Percentiles rank a stretch among this genome's conserved stretches.
phyloP scores from a whole-genome alignment of 2,329 filamentous ascomycete species.

The Penicillium sp. region DNA sequence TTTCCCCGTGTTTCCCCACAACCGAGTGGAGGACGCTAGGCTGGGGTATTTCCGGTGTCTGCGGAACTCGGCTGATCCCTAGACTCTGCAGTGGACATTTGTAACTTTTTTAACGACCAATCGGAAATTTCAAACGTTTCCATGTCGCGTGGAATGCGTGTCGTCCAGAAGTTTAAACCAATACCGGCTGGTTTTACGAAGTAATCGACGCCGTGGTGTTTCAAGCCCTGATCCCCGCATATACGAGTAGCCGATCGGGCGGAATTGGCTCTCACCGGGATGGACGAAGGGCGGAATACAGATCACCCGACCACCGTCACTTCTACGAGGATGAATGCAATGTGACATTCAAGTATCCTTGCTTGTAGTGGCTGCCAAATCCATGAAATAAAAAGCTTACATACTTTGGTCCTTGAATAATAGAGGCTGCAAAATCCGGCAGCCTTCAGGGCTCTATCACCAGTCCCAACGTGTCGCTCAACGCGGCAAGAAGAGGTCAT shows the following conservation, averaged over 20 bases:
- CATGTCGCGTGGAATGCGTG: neutral
- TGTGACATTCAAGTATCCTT: too few relatives aligned
- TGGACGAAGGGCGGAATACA: neutral
- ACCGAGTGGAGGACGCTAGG: constrained; percentile 1
- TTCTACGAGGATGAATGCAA: too few relatives aligned
- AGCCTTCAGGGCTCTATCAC: neutral
- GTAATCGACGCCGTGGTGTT: neutral
- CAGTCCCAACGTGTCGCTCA: neutral
- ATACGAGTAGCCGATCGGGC: neutral
- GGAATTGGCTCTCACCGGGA: neutral
- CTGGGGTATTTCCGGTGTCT: constrained; percentile 10
- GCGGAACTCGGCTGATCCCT: neutral
- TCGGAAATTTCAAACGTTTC: neutral
- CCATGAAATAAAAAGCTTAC: too few relatives aligned
- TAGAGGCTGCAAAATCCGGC: neutral
- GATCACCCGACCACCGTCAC: neutral
- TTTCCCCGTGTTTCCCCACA: constrained; percentile 4
- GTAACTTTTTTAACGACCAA: neutral
- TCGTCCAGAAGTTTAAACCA: too few relatives aligned
- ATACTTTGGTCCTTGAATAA: too few relatives aligned
- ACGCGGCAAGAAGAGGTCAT: neutral
- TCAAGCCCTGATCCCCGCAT: neutral
- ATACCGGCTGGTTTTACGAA: neutral
- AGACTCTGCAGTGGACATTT: neutral
- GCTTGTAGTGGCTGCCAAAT: too few relatives aligned